A percentile compares a stretch with the other conserved stretches of the same genome.
Conservation (phyloP, 495 filamentous ascomycete species). For the Opeltia flavorubescens region DNA sequence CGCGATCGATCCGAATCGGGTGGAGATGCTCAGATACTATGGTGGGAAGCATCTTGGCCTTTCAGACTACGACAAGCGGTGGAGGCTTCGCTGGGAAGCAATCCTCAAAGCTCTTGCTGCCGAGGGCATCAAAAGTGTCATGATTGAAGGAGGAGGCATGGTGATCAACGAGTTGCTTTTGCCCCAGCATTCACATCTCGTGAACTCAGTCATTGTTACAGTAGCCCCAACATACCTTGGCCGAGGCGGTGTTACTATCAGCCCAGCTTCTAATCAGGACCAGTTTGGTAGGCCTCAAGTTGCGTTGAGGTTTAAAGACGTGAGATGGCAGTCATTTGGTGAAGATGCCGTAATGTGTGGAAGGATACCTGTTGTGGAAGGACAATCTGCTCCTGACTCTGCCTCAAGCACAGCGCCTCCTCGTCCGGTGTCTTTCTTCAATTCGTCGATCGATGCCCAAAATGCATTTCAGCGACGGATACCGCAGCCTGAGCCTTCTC, state of each 20-base stretch:
- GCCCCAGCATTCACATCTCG: slow-evolving; percentile 41
- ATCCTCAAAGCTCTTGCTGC: slow-evolving; percentile 42
- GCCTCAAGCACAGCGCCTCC: too few relatives aligned
- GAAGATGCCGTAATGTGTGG: slow-evolving; percentile 64
- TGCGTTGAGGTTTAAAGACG: slow-evolving; percentile 47
- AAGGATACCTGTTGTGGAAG: slow-evolving; percentile 22
- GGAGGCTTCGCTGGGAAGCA: slow-evolving; percentile 44
- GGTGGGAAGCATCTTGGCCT: slow-evolving; percentile 37
- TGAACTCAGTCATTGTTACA: slow-evolving; percentile 67
- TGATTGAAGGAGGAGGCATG: slow-evolving; percentile 75
- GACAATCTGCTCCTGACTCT: too few relatives aligned
- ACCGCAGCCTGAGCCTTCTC: background rate
- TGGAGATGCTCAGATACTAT: slow-evolving; percentile 33
- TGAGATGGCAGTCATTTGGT: slow-evolving; percentile 60
- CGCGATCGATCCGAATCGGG: slow-evolving; percentile 29
- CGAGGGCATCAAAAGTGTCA: slow-evolving; percentile 59
- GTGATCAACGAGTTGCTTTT: slow-evolving; percentile 64
- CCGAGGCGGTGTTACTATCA: slow-evolving; percentile 58
- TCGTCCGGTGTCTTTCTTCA: background rate
- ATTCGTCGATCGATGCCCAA: background rate
- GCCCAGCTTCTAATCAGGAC: slow-evolving; percentile 38
- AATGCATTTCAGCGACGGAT: background rate
- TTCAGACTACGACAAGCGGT: slow-evolving; percentile 33
- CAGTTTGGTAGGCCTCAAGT: slow-evolving; percentile 35
- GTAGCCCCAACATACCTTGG: slow-evolving; percentile 78